These are phyloP conservation scores for Salvia miltiorrhiza DNA, from an alignment of 257 asterid genomes.

Conservation along the genomic window DNA sequence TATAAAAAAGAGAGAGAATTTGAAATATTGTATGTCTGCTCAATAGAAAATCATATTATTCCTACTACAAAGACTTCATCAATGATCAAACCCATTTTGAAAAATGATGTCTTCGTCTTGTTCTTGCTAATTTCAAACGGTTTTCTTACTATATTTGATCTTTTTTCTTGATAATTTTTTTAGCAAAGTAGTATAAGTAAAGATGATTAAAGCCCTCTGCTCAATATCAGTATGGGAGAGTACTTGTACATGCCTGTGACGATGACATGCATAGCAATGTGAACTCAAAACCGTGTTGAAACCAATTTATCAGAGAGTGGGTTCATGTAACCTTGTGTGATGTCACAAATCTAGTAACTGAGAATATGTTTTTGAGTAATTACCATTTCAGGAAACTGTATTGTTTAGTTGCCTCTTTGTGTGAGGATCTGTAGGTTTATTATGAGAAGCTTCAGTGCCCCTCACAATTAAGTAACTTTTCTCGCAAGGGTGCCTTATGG, in stretches of 20 bases:
- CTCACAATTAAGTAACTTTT: background rate
- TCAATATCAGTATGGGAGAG: background rate
- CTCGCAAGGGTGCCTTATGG: background rate
- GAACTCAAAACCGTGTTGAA: background rate
- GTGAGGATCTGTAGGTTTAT: background rate
- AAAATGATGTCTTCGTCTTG: background rate
- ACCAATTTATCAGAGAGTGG: background rate
- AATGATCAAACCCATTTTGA: background rate
- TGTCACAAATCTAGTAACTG: background rate
- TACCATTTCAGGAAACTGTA: background rate
- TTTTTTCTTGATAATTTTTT: background rate
- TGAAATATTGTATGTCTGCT: background rate
- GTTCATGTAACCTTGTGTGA: background rate
- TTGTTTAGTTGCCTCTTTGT: background rate
- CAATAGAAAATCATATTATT: background rate
- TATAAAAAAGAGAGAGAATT: background rate
- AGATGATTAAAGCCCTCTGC: background rate
- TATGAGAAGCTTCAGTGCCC: background rate
- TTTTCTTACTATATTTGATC: background rate
- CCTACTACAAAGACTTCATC: background rate
- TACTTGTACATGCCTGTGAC: background rate
- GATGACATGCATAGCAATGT: background rate
- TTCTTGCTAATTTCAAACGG: background rate
- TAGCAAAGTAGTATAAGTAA: background rate
- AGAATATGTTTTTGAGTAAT: background rate